Evolutionary conservation across 2,329 filamentous ascomycete genomes (phyloP).

Genomic region (Ophiostoma tasmaniense): DNA sequence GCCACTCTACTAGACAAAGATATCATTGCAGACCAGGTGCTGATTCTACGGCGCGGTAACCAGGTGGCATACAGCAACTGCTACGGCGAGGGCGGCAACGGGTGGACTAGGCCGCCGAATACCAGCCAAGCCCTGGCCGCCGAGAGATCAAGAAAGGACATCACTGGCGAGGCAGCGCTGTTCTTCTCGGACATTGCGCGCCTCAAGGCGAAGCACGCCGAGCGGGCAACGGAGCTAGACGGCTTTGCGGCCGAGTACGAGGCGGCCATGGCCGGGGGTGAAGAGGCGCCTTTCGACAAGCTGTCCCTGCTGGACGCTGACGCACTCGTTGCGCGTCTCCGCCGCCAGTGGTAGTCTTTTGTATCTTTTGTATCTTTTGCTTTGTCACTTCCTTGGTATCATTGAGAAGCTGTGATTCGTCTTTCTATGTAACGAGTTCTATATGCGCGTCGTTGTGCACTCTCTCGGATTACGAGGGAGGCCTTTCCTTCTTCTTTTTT

Average conservation of each 20-base stretch:
- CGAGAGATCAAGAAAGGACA: slow-evolving; percentile 17
- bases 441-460: not conserved
- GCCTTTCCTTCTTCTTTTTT: not conserved
- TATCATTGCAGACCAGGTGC: slow-evolving; percentile 27
- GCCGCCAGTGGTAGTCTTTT: slow-evolving; percentile 5
- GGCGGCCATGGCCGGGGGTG: not conserved
- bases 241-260: slow-evolving; percentile 13
- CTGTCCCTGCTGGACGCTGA: slow-evolving; percentile 9
- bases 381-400: not conserved
- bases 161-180: slow-evolving; percentile 16
- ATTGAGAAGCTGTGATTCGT: slow-evolving; percentile 4
- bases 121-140: slow-evolving; percentile 17
- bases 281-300: not conserved
- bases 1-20: slow-evolving; percentile 31
- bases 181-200: slow-evolving; percentile 27
- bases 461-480: not conserved
- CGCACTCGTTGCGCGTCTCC: slow-evolving; percentile 7
- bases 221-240: slow-evolving; percentile 16
- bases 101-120: not conserved
- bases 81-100: not conserved
- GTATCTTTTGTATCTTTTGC: not conserved
- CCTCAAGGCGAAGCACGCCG: slow-evolving; percentile 15
- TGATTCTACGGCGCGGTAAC: slow-evolving; percentile 33
- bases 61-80: slow-evolving; percentile 27
- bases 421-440: slow-evolving; percentile 6